Conservation (phyloP, 768 basidiomycete genomes). For the Lactarius quietus region DNA sequence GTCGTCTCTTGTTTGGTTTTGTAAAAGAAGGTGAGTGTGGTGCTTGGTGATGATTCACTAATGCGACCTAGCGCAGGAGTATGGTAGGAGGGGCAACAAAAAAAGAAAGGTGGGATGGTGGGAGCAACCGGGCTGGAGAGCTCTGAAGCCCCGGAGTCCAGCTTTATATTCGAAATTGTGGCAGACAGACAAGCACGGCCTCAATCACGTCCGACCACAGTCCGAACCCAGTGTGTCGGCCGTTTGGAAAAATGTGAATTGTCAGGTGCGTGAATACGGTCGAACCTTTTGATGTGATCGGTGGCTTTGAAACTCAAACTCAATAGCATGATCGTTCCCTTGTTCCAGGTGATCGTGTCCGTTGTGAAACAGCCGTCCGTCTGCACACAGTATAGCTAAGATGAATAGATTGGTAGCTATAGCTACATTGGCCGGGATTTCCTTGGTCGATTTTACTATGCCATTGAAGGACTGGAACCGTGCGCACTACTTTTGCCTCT, state of each 20-base stretch:
- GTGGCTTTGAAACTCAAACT: neutral
- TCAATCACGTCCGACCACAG: too few relatives aligned
- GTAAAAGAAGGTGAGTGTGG: neutral
- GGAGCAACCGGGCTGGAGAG: constrained; percentile 10
- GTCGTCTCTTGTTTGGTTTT: neutral
- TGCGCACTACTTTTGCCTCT: neutral
- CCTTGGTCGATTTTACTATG: too few relatives aligned
- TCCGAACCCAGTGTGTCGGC: too few relatives aligned
- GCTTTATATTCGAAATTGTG: neutral
- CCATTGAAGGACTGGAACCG: too few relatives aligned
- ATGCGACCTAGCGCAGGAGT: constrained; percentile 20
- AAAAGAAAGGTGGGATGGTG: neutral
- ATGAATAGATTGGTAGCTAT: neutral
- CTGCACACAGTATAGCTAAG: neutral
- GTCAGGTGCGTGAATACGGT: neutral
- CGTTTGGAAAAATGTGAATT: too few relatives aligned
- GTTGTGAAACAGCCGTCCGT: neutral
- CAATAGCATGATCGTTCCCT: neutral
- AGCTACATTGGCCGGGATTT: too few relatives aligned
- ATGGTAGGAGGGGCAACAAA: neutral
- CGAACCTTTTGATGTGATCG: neutral
- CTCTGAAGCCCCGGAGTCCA: too few relatives aligned
- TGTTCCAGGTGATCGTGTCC: neutral
- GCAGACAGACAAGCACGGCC: neutral
- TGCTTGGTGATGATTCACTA: neutral